Percentiles rank a stretch among this genome's conserved stretches.
Evolutionary conservation across 140 eudicot species (phyloP).

Genomic region (Cichorium intybus): DNA sequence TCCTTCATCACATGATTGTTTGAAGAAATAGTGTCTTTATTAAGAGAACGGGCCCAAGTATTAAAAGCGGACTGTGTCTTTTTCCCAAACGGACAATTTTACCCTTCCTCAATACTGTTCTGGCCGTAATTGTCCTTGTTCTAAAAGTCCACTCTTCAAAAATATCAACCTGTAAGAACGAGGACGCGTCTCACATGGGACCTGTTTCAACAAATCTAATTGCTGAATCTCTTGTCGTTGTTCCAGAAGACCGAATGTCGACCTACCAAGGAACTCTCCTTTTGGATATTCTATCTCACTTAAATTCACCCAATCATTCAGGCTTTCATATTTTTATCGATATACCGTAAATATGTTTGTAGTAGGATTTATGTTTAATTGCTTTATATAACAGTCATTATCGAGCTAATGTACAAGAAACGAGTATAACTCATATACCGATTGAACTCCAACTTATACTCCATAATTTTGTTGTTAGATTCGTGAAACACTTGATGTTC

Average conservation of each 20-base stretch:
- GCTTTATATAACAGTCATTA: not conserved
- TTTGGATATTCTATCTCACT: not conserved
- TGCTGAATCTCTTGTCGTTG: constrained; percentile 30
- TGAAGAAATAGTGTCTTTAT: constrained; percentile 26
- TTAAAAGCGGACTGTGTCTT: constrained; percentile 30
- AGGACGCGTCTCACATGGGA: constrained; percentile 15
- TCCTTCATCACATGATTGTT: constrained; percentile 29
- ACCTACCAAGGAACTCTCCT: not conserved
- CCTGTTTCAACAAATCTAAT: constrained; percentile 30
- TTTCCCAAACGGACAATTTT: constrained; percentile 16
- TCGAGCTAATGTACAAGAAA: not conserved
- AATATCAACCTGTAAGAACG: constrained; percentile 12
- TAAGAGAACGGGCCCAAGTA: constrained; percentile 16
- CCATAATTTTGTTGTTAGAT: too few relatives aligned
- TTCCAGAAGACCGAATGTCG: constrained; percentile 24
- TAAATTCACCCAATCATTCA: not conserved
- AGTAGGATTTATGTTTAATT: too few relatives aligned
- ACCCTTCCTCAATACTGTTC: constrained; percentile 5
- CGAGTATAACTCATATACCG: not conserved
- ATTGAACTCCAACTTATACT: not conserved
- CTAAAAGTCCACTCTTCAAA: constrained; percentile 31
- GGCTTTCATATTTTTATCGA: not conserved
- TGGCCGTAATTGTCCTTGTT: constrained; percentile 17
- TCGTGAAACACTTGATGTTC: too few relatives aligned
- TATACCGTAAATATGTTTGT: not conserved